Percentiles rank a stretch among this genome's conserved stretches.
phyloP scores from a whole-genome alignment of 495 filamentous ascomycete species.

The Penicillium psychrofluorescens region DNA sequence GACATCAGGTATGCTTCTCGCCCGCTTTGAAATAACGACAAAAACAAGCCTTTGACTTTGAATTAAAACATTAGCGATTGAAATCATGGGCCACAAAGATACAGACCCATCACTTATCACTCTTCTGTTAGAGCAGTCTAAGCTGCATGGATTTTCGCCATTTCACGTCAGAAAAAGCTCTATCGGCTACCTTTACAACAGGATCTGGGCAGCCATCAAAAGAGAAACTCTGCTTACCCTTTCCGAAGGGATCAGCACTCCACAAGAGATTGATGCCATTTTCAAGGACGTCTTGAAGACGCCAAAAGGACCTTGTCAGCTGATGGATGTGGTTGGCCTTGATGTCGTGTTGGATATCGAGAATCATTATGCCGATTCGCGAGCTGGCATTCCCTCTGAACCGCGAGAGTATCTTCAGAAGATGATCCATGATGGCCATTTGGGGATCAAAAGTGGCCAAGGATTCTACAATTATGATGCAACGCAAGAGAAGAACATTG shows the following conservation, averaged over 20 bases:
- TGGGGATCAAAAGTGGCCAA: constrained; percentile 21
- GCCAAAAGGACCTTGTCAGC: constrained; percentile 29
- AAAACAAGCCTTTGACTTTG: no score
- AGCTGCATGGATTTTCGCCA: constrained; percentile 27
- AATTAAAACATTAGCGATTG: constrained; percentile 16
- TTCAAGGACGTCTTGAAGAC: constrained; percentile 31
- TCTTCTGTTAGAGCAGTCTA: constrained; percentile 15
- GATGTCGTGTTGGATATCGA: constrained; percentile 34
- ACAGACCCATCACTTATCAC: constrained; percentile 21
- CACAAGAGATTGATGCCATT: constrained; percentile 30
- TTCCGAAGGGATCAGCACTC: constrained; percentile 24
- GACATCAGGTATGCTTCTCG: constrained; percentile 18
- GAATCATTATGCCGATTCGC: constrained; percentile 25
- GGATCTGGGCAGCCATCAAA: constrained; percentile 39
- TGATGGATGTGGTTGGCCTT: constrained; percentile 35
- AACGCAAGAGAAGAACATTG: no score
- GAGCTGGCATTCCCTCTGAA: constrained; percentile 13
- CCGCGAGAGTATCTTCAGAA: constrained; percentile 12
- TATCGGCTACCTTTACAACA: constrained; percentile 34
- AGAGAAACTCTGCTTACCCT: constrained; percentile 26
- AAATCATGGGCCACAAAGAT: constrained; percentile 30
- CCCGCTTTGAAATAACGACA: no score
- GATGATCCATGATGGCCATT: constrained; percentile 18
- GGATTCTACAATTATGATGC: constrained; percentile 25
- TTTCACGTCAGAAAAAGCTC: constrained; percentile 28